Evolutionary conservation across 371 early-diverging fungal species (phyloP), one percentile per base, ranked within the genome.

Genomic region (Catenaria anguillulae): DNA sequence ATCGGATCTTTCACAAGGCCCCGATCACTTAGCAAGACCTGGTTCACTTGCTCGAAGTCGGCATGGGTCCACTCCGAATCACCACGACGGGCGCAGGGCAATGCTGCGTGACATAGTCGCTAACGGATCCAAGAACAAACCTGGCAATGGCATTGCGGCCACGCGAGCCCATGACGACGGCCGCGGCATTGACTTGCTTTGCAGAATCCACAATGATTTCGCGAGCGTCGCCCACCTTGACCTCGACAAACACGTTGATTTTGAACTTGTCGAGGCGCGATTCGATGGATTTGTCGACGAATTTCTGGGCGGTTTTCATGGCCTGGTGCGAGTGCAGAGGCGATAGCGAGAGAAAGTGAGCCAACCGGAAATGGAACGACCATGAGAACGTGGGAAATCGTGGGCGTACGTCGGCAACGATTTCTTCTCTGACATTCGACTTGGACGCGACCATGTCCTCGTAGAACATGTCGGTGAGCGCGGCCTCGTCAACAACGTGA

Each of bases 241-340:
- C 92, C 73, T 96, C 96, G 24, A 89, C 89, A 66, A 87, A 88
- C n/a, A 82, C 71, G 68, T 95, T 94, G 1, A 89, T 94, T 82
- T 91, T 94, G 69, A 87, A 81, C 96, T 96, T 36, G 78, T 77
- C 52, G 33, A 50, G 52, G 29, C 26, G 2, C 33, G 6, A 13
- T 19, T 50, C 52, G 15, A 50, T 50, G 12, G 26, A 8, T 1
- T 50, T 13, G 21, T 26, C 12, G 5, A 50, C 52, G 23, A 50
- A 50, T 23, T 50, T 15, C 52, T 50, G 15, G 29, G 29, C 19
- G 10, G 52, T 50, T 17, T 29, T 24, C 21, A 50, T 26, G 29
- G 52, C 52, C 10, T n/a, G n/a, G n/a, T n/a, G n/a, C n/a, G n/a
- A n/a, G n/a, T n/a, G n/a, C n/a, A n/a, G n/a, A n/a, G n/a, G n/a